These are phyloP conservation scores for Fusarium napiforme DNA, from an alignment of 2,329 filamentous ascomycete genomes.

Conservation along the genomic window DNA sequence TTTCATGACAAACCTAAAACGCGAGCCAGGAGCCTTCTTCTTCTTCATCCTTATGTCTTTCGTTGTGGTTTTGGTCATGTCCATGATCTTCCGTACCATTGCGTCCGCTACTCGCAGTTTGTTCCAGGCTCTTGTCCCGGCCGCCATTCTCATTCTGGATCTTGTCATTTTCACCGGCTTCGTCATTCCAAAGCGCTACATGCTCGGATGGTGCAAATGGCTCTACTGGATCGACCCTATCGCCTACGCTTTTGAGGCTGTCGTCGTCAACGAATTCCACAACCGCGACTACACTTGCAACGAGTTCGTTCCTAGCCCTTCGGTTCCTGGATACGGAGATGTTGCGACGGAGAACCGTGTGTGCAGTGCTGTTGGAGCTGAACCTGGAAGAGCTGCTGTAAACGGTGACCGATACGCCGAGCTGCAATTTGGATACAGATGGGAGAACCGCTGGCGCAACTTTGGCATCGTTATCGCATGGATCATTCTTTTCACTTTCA, in stretches of 20 bases:
- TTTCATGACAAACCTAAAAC: constrained; percentile 85
- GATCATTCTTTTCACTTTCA: constrained; percentile 67
- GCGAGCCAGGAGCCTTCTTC: constrained; percentile 82
- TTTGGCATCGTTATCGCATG: constrained; percentile 76
- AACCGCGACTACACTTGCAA: constrained; percentile 67
- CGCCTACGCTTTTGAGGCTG: constrained; percentile 80
- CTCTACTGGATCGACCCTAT: constrained; percentile 84
- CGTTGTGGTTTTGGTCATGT: constrained; percentile 75
- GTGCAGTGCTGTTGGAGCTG: constrained; percentile 60
- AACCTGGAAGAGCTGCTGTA: constrained; percentile 56
- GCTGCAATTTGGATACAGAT: constrained; percentile 62
- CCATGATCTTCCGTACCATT: constrained; percentile 66
- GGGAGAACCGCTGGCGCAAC: constrained; percentile 74
- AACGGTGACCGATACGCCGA: constrained; percentile 59
- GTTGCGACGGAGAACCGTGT: constrained; percentile 48
- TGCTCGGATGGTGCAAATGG: constrained; percentile 85
- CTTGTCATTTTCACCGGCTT: constrained; percentile 78
- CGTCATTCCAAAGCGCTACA: constrained; percentile 72
- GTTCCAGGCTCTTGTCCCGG: constrained; percentile 46
- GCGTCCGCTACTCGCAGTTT: constrained; percentile 43
- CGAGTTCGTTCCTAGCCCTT: constrained; percentile 54
- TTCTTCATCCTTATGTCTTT: constrained; percentile 85
- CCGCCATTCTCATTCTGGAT: constrained; percentile 44
- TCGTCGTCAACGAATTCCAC: constrained; percentile 87
- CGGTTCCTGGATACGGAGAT: constrained; percentile 44